phyloP scores from a whole-genome alignment of 2,329 filamentous ascomycete species.

The Ophiostoma sp. region DNA sequence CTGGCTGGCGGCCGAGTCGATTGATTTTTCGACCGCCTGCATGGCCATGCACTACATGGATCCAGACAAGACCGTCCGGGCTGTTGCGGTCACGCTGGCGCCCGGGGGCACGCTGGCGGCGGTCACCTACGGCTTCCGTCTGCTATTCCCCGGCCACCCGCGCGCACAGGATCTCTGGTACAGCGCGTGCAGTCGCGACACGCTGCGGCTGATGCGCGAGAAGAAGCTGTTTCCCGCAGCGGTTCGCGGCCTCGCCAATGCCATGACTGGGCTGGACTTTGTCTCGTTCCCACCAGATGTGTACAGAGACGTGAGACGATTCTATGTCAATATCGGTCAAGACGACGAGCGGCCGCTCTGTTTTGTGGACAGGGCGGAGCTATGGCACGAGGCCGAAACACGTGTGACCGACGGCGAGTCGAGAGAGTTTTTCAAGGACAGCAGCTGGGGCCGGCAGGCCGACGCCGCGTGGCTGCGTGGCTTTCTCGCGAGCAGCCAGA shows the following conservation, averaged over 20 bases:
- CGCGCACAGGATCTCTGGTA: constrained; percentile 24
- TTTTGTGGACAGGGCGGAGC: not conserved
- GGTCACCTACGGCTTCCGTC: constrained; percentile 26
- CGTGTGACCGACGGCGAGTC: not conserved
- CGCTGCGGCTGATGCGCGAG: constrained; percentile 23
- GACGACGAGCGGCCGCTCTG: not conserved
- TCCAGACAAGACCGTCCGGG: constrained; percentile 20
- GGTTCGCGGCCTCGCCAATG: constrained; percentile 21
- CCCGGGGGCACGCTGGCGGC: constrained; percentile 25
- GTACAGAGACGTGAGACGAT: not conserved
- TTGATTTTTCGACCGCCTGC: constrained; percentile 26
- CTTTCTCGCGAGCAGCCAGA: constrained; percentile 25
- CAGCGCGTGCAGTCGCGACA: constrained; percentile 22
- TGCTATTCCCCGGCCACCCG: constrained; percentile 23
- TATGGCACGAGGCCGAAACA: not conserved
- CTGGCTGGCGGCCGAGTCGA: constrained; percentile 20
- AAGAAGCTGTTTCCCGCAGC: constrained; percentile 26
- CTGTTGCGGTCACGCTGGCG: constrained; percentile 23
- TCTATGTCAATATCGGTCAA: not conserved
- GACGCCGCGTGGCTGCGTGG: constrained; percentile 26
- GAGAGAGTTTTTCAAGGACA: constrained; percentile 14
- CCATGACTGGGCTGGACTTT: not conserved
- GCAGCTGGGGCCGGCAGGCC: constrained; percentile 24
- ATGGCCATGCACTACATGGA: constrained; percentile 29
- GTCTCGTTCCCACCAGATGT: not conserved